Base-by-base conservation (phyloP, 176 grass and related monocot genomes). In the Tillandsia fasciculata region DNA sequence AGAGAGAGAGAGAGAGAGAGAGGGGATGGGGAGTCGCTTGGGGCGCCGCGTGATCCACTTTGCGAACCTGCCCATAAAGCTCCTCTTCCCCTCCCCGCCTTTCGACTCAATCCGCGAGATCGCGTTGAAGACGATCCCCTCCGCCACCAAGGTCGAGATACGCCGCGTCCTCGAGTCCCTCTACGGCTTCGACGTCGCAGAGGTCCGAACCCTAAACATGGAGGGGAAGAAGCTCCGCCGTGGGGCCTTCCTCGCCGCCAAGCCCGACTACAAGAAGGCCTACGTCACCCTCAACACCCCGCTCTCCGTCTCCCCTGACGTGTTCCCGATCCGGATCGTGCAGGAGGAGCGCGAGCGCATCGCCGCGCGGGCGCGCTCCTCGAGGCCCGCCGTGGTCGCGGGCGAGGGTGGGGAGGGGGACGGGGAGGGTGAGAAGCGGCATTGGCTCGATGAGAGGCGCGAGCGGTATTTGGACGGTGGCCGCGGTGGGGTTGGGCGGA, bases 251-350 rank as follows among this genome's bases (percentile, higher is more conserved):
- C 81, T 92, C 28, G 76, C 86, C 15, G 79, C 88, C 72, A 88
- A 96, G 66, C 88, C 88, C 20, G 92, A 96, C 82, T 96, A 89
- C 80, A 96, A 96, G 83, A 96, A 96, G 92, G 88, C 92, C 56
- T 96, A 92, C 76, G 67, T 96, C 83, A 96, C 92, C 26, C 86
- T 96, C 68, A 70, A 48, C 28, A 66, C 81, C 24, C 86, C 92
- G 63, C 92, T 96, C 76, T 56, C 73, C 23, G 82, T 96, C 79
- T 89, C 86, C 48, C 78, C 78, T 2, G 88, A 92, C 57, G 76
- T 96, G 66, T 96, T 92, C 77, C 92, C 92, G 42, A 86, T 96
- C n/a, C 81, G 83, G 64, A 48, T 48, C 20, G 75, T 92, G 52
- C 81, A 85, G 3, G 74, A 73, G 15, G 87, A 86, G 64, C 77